Conservation (phyloP, 2,329 filamentous ascomycete genomes). For the Cordyceps farinosa region DNA sequence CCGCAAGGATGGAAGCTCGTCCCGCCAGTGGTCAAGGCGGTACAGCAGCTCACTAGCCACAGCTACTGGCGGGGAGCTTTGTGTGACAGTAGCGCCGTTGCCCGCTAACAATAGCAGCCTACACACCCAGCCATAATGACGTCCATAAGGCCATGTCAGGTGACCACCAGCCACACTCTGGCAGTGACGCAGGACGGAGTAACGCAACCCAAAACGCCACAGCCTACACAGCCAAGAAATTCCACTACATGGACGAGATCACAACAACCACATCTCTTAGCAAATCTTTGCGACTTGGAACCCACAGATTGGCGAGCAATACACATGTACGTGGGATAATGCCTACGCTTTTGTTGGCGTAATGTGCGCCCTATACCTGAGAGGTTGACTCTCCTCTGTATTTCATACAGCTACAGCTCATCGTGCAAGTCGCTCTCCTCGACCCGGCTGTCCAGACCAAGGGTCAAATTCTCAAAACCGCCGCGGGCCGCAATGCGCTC, state of each 20-base stretch:
- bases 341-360: too few species aligned
- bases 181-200: too few species aligned
- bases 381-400: too few species aligned
- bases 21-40: constrained; percentile 1
- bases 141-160: constrained; percentile 25
- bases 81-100: constrained; percentile 17
- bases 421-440: constrained; percentile 74
- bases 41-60: constrained; percentile 5
- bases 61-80: neutral
- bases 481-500: constrained; percentile 88
- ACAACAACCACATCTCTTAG: too few species aligned
- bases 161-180: constrained; percentile 31
- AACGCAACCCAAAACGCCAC: too few species aligned
- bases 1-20: constrained; percentile 6
- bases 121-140: neutral
- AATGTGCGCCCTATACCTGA: too few species aligned
- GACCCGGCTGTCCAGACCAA: constrained; percentile 98
- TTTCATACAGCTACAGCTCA: constrained; percentile 58
- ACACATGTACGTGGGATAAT: too few species aligned
- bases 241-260: too few species aligned
- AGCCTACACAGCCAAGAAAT: too few species aligned
- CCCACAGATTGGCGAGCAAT: too few species aligned
- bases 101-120: neutral
- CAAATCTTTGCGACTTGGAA: too few species aligned
- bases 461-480: constrained; percentile 97